phyloP scores from a whole-genome alignment of 352 stramenopile genomes.

The Blastocystis sp. region DNA sequence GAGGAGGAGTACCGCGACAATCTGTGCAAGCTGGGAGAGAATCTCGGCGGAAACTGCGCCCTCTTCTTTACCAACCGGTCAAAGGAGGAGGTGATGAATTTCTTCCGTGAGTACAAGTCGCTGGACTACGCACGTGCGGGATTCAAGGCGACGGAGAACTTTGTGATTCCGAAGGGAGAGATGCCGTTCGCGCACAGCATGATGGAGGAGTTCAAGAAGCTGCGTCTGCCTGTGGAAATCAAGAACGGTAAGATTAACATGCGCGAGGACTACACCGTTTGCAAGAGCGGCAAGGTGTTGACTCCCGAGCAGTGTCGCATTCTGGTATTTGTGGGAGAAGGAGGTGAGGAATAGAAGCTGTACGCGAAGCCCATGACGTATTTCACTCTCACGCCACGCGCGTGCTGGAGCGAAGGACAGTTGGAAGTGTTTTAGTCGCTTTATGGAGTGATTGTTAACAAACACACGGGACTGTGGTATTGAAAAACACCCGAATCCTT shows the following conservation, averaged over 20 bases:
- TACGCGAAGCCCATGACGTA: conserved; percentile 52
- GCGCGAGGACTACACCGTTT: conserved; percentile 80
- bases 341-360: conserved; percentile 67
- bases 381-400: neutral
- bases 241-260: conserved; percentile 84
- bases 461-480: conserved; percentile 11
- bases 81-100: conserved; percentile 69
- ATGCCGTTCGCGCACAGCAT: conserved; percentile 85
- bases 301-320: conserved; percentile 86
- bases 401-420: conserved; percentile 16
- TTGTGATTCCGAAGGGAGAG: conserved; percentile 76
- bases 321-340: conserved; percentile 72
- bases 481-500: conserved; percentile 54
- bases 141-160: conserved; percentile 64
- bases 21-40: conserved; percentile 74
- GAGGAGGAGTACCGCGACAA: conserved; percentile 93
- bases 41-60: conserved; percentile 78
- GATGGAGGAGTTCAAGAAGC: conserved; percentile 85
- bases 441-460: conserved; percentile 23
- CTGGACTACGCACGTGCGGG: conserved; percentile 27
- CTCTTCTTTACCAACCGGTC: conserved; percentile 83
- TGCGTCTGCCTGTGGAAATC: conserved; percentile 85
- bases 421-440: conserved; percentile 10
- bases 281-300: conserved; percentile 81
- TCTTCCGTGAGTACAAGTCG: conserved; percentile 39